Conservation (phyloP, 306 rosid genomes). For the Corylus avellana region DNA sequence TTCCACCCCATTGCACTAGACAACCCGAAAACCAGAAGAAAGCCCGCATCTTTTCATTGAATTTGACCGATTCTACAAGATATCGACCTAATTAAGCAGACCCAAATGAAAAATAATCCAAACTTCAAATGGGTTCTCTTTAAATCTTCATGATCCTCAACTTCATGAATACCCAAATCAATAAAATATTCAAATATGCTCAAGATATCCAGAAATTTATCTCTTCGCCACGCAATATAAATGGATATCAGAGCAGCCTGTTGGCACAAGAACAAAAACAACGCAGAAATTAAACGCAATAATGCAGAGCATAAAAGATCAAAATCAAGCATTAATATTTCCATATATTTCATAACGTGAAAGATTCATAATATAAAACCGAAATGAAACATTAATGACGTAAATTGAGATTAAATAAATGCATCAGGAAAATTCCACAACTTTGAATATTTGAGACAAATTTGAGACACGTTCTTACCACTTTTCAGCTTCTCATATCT, state of each 20-base stretch:
- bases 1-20: conserved; percentile 19
- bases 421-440: conserved; percentile 14
- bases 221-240: conserved; percentile 20
- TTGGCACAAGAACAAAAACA: conserved; percentile 27
- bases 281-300: conserved; percentile 19
- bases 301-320: conserved; percentile 18
- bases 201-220: conserved; percentile 32
- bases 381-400: conserved; percentile 29
- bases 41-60: conserved; percentile 30
- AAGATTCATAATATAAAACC: conserved; percentile 38
- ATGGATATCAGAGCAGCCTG: conserved; percentile 39
- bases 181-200: conserved; percentile 30
- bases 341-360: conserved; percentile 14
- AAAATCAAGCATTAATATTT: conserved; percentile 34
- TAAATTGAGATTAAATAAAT: not conserved
- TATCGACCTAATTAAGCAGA: conserved; percentile 18
- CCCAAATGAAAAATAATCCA: conserved; percentile 27
- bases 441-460: not conserved
- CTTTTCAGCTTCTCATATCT: too few relatives aligned
- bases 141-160: conserved; percentile 29
- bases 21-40: conserved; percentile 22
- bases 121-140: conserved; percentile 20
- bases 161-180: conserved; percentile 29
- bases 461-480: too few relatives aligned
- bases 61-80: conserved; percentile 27